Evolutionary conservation across 306 rosid genomes (phyloP), one percentile per base, ranked within the genome.

Genomic region (Fagus sylvatica): DNA sequence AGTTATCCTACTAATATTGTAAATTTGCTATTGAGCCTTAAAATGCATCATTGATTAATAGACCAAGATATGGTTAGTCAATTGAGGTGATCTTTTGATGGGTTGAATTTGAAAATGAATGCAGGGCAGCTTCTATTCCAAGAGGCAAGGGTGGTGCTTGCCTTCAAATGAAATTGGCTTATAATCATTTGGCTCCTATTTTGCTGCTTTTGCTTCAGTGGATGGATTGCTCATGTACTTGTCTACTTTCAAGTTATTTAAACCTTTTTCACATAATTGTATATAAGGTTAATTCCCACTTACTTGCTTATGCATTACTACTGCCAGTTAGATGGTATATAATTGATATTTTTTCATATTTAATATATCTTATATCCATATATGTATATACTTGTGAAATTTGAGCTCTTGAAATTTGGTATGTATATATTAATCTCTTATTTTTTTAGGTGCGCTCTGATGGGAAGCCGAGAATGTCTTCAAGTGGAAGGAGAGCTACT

Each of bases 71-170:
- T 48, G 37, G 74, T 39, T 66, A 56, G 53, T 74, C 70, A 17
- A 6, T 41, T 66, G 8, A 6, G 36, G 77, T 66, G 68, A 60
- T 66, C 70, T 49, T 74, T 57, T 79, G 48, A 46, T 54, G 49
- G 67, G 37, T 70, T 43, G 22, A 81, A 69, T 57, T 72, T 66
- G 42, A 55, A 60, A 79, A 49, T 80, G 56, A 76, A 42, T 84
- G 84, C 89, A 93, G 98, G 86, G 96, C 94, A 69, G 91, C 91
- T 79, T 85, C 98, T 40, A 79, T 93, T 81, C 85, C 91, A 61
- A 82, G 81, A 82, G 79, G 84, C 42, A 93, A 86, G 56, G 93
- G 85, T 70, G 82, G 82, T 74, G 59, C 81, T 54, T 84, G 48
- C 85, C 85, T 90, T 78, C 91, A 86, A 75, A 86, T 93, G 97